These are phyloP conservation scores for Chlamydomonas sp. DNA, from an alignment of 139 green algal genomes.

Conservation along the genomic window DNA sequence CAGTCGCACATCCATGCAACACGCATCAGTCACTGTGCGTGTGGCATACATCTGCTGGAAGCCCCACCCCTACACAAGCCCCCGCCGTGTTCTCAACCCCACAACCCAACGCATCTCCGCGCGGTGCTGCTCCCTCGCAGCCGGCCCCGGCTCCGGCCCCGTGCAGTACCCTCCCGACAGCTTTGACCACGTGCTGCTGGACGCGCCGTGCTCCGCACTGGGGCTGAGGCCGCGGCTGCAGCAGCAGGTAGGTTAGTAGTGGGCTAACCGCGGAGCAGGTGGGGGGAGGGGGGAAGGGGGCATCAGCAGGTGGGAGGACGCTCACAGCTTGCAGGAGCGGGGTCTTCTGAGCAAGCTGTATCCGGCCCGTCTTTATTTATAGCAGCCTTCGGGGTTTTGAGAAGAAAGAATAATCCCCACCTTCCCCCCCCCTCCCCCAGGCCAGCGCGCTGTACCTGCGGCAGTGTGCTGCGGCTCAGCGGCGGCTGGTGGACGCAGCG, in stretches of 20 bases:
- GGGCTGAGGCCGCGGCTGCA: slow-evolving; percentile 79
- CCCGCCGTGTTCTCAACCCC: background rate
- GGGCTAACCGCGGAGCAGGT: too few relatives aligned
- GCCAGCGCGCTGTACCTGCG: background rate
- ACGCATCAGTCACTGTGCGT: background rate
- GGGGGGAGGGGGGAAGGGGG: too few relatives aligned
- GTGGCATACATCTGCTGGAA: background rate
- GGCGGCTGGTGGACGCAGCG: slow-evolving; percentile 71
- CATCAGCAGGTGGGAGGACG: too few relatives aligned
- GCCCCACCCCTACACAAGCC: background rate
- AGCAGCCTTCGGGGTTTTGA: too few relatives aligned
- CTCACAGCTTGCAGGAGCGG: too few relatives aligned
- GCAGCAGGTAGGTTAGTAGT: background rate
- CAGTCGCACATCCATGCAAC: background rate
- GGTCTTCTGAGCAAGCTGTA: too few relatives aligned
- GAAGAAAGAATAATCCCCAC: too few relatives aligned
- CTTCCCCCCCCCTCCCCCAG: too few relatives aligned
- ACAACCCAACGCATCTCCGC: background rate
- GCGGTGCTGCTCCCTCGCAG: background rate
- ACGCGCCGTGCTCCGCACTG: slow-evolving; percentile 88
- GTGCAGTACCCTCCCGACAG: slow-evolving; percentile 56
- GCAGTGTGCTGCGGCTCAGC: background rate
- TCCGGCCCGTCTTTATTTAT: too few relatives aligned
- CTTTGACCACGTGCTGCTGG: slow-evolving; percentile 89
- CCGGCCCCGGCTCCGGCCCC: background rate